These are phyloP conservation scores for Breynia disticha DNA, from an alignment of 441 rosid genomes.

Conservation along the genomic window DNA sequence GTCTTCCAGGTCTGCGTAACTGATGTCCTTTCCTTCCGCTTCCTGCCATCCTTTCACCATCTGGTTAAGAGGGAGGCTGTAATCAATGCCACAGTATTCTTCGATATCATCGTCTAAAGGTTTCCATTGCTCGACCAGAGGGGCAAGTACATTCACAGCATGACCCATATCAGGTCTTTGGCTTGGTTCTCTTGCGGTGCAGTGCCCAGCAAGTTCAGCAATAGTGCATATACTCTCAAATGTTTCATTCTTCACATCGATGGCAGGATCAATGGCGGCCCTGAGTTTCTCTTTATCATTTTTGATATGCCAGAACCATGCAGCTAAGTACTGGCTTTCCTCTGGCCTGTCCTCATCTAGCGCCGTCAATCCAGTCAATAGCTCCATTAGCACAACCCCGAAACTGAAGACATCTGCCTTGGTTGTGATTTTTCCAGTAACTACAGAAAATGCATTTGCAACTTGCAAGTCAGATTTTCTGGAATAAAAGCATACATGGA, in stretches of 20 bases:
- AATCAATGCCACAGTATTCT: slow-evolving; percentile 61
- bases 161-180: not conserved
- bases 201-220: not conserved
- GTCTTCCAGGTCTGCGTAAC: slow-evolving; percentile 42
- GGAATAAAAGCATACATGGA: too few species aligned
- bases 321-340: not conserved
- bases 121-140: not conserved
- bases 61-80: slow-evolving; percentile 63
- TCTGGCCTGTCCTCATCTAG: not conserved
- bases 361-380: slow-evolving; percentile 19
- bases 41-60: slow-evolving; percentile 81
- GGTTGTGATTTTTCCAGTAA: slow-evolving; percentile 26
- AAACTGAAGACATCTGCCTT: slow-evolving; percentile 24
- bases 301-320: slow-evolving; percentile 23
- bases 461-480: too few species aligned
- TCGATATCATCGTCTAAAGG: slow-evolving; percentile 29
- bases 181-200: slow-evolving; percentile 21
- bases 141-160: not conserved
- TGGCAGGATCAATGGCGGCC: slow-evolving; percentile 39
- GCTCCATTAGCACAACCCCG: slow-evolving; percentile 26
- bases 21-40: slow-evolving; percentile 53
- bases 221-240: slow-evolving; percentile 43
- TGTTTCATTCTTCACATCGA: slow-evolving; percentile 42
- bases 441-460: too few species aligned
- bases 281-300: slow-evolving; percentile 25